Evolutionary conservation across 805 yeast genomes (phyloP), one percentile per base, ranked within the genome.

Genomic region (Isabelozyma heimii): DNA sequence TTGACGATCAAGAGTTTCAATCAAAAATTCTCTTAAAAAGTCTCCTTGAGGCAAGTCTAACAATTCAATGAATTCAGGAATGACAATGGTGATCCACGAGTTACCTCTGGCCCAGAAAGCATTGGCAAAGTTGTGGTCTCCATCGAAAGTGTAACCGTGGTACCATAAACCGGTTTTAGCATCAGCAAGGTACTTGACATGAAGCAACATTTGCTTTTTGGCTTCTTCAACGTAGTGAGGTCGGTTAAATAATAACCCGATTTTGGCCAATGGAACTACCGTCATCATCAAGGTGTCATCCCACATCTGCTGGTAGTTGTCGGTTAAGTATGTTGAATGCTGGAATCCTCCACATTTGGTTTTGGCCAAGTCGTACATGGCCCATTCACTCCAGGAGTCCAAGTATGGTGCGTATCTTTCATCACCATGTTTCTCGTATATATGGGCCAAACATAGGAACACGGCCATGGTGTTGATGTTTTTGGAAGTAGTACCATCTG

Each of bases 41-140:
- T 65, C 72, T 26, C 60, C 66, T 14, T 55, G 52, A 26, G 54
- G 59, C 8, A 66, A 48, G 24, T 64, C 54, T 24, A 68, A 54
- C 35, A 64, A 51, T 44, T 67, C 73, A 38, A 68, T 58, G 42
- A 67, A 57, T 44, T 67, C 73, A 13, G 72, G 73, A 49, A 68
- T 65, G 9, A 64, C 70, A 42, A 68, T 67, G 14, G 72, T 68
- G 45, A 68, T 53, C 73, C 72, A 68, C 17, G 66, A 56, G 49
- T 67, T 67, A 12, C 72, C 72, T 42, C 73, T 51, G 16, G 72
- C 73, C 73, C 73, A 67, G 27, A 61, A 55, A 2, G 72, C 72
- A 14, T 57, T 44, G 28, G 61, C 65, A 44, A 52, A 57, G 42
- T 58, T 52, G 28, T 63, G 60, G 46, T 58, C 52, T n/a, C 62